A percentile compares a stretch with the other conserved stretches of the same genome.
Conservation (phyloP, 1,139 yeast species). For the Magnusiomyces starmeri region DNA sequence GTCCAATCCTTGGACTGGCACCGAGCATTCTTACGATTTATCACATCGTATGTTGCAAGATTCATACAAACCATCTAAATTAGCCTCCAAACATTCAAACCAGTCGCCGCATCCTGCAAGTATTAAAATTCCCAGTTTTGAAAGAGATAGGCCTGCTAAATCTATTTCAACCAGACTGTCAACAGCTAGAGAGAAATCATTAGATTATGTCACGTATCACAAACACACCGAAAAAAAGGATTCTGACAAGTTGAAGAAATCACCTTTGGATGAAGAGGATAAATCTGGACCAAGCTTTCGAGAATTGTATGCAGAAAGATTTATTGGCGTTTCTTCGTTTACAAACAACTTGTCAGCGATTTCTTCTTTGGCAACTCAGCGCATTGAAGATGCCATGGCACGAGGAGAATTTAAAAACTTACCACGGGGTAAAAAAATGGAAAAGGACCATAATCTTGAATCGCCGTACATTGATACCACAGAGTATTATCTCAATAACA, state of each 20-base stretch:
- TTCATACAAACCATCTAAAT: conserved; percentile 43
- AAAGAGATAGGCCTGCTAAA: conserved; percentile 9
- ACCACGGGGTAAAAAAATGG: conserved; percentile 52
- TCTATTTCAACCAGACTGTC: conserved; percentile 40
- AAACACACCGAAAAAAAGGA: conserved; percentile 24
- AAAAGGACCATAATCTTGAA: conserved; percentile 34
- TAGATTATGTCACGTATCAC: conserved; percentile 55
- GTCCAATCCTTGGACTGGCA: conserved; percentile 62
- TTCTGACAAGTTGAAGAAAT: conserved; percentile 9
- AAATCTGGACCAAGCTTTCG: conserved; percentile 45
- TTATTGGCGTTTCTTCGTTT: conserved; percentile 50
- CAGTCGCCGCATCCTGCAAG: background rate
- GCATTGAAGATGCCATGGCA: conserved; percentile 65
- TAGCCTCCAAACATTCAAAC: conserved; percentile 42
- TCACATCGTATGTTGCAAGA: conserved; percentile 60
- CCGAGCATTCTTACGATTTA: conserved; percentile 46
- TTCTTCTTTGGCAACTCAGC: conserved; percentile 61
- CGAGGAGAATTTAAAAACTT: conserved; percentile 63
- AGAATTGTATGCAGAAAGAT: conserved; percentile 55
- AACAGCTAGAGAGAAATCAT: conserved; percentile 55
- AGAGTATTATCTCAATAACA: conserved; percentile 62
- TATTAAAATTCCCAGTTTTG: conserved; percentile 4
- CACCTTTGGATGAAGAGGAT: conserved; percentile 23
- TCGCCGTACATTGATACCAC: conserved; percentile 50
- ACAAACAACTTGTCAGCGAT: conserved; percentile 48